Percentiles rank a stretch among this genome's conserved stretches.
These are phyloP conservation scores for Paspalum vaginatum DNA, from an alignment of 176 grass and related monocot genomes.

Conservation along the genomic window DNA sequence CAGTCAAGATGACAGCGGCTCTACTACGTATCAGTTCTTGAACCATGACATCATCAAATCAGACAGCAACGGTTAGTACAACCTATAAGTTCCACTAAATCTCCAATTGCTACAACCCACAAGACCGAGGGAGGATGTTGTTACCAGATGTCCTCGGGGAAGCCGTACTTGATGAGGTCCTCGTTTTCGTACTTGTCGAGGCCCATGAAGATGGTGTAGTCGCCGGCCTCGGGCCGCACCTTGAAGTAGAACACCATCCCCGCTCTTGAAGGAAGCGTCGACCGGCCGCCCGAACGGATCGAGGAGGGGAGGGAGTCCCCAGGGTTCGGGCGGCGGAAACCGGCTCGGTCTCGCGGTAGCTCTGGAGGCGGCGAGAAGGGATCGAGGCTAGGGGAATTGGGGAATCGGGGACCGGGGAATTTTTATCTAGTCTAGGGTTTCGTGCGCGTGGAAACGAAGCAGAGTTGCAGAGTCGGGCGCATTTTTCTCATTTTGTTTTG, in stretches of 20 bases:
- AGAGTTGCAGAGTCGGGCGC: background rate
- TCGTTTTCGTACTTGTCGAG: constrained; percentile 93
- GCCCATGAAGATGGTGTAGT: constrained; percentile 97
- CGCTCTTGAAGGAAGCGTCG: background rate
- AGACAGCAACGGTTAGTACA: no score
- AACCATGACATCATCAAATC: no score
- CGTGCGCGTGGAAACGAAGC: constrained; percentile 50
- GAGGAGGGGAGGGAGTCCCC: constrained; percentile 30
- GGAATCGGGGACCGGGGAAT: background rate
- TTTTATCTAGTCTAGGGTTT: constrained; percentile 55
- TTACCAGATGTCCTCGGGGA: constrained; percentile 96
- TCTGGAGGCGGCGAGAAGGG: background rate
- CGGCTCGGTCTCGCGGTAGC: background rate
- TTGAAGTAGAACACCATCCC: constrained; percentile 99
- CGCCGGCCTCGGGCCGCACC: constrained; percentile 78
- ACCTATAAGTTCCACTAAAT: background rate
- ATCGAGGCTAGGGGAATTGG: background rate
- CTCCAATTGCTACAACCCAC: constrained; percentile 20
- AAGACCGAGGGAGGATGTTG: background rate
- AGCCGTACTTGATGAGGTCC: constrained; percentile 94
- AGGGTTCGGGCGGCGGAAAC: constrained; percentile 16
- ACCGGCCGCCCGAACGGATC: constrained; percentile 42
- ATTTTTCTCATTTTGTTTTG: background rate
- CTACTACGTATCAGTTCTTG: no score
- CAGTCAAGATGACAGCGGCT: no score